Evolutionary conservation across 1,139 yeast species (phyloP).

Genomic region (Taphrina communis): DNA sequence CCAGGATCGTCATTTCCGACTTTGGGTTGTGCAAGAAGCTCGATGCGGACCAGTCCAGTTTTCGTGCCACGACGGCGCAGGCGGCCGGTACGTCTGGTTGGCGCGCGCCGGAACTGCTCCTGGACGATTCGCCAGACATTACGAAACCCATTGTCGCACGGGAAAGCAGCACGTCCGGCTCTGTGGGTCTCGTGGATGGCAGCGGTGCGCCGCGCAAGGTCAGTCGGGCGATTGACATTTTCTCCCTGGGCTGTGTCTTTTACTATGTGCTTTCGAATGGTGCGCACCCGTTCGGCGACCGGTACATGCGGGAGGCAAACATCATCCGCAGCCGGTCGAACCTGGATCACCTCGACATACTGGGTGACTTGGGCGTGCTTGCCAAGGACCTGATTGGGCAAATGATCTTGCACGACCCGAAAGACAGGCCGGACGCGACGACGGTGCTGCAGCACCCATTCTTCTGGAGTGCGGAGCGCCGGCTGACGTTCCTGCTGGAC

Average conservation of each 20-base stretch:
- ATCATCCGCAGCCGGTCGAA: conserved; percentile 75
- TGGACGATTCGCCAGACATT: conserved; percentile 52
- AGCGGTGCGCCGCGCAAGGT: conserved; percentile 63
- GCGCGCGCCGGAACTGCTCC: conserved; percentile 92
- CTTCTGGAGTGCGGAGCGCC: conserved; percentile 79
- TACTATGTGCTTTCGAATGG: conserved; percentile 85
- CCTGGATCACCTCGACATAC: conserved; percentile 57
- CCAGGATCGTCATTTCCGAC: conserved; percentile 84
- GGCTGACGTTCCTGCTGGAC: conserved; percentile 78
- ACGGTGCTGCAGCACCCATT: conserved; percentile 79
- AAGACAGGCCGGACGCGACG: conserved; percentile 72
- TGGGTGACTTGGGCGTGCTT: conserved; percentile 60
- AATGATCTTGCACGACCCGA: conserved; percentile 76
- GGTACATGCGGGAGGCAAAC: conserved; percentile 84
- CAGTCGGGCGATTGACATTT: conserved; percentile 90
- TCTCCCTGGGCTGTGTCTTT: conserved; percentile 92
- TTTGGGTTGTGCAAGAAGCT: conserved; percentile 93
- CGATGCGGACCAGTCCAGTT: conserved; percentile 90
- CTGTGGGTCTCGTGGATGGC: conserved; percentile 52
- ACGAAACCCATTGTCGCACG: conserved; percentile 41
- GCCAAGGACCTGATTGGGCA: conserved; percentile 71
- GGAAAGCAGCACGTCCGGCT: conserved; percentile 45
- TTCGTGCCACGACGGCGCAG: conserved; percentile 86
- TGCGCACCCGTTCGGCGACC: conserved; percentile 91
- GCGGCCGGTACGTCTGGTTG: conserved; percentile 98